These are phyloP conservation scores for Lachnellula arida DNA, from an alignment of 2,329 filamentous ascomycete species.

Conservation along the genomic window DNA sequence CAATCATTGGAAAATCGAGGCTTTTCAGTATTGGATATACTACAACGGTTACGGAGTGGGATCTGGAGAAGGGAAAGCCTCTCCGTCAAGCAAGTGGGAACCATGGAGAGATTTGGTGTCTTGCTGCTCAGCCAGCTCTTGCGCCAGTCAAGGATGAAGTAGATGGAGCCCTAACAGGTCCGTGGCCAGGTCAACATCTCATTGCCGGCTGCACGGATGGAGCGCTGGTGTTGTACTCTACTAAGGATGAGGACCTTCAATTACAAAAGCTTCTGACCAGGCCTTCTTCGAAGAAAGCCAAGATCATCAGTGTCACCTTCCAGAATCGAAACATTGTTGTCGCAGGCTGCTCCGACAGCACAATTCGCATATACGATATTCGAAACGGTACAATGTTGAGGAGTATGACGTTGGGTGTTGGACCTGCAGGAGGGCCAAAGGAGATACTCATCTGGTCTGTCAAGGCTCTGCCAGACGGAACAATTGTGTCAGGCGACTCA, in stretches of 20 bases:
- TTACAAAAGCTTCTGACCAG: conserved; percentile 73
- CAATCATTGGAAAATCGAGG: conserved; percentile 66
- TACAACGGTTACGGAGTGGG: conserved; percentile 90
- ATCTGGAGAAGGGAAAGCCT: conserved; percentile 73
- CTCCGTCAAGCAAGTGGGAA: conserved; percentile 83
- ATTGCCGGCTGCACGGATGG: conserved; percentile 90
- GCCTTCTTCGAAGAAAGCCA: conserved; percentile 75
- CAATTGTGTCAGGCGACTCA: conserved; percentile 92
- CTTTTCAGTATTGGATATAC: conserved; percentile 97
- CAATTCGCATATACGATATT: conserved; percentile 87
- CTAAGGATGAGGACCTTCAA: conserved; percentile 75
- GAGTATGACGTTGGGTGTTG: conserved; percentile 80
- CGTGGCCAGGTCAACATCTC: conserved; percentile 52
- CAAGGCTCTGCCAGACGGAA: conserved; percentile 79
- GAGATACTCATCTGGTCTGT: conserved; percentile 92
- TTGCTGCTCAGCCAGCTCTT: conserved; percentile 71
- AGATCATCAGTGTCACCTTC: conserved; percentile 88
- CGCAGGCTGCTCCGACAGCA: conserved; percentile 93
- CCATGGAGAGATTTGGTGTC: conserved; percentile 95
- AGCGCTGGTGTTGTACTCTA: conserved; percentile 79
- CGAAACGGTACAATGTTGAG: conserved; percentile 70
- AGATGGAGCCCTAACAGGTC: conserved; percentile 28
- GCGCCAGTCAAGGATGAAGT: conserved; percentile 15
- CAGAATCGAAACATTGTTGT: conserved; percentile 78
- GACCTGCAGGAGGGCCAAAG: conserved; percentile 70